Percentiles rank a stretch among this genome's conserved stretches.
These are phyloP conservation scores for Tricholoma hemisulphureum DNA, from an alignment of 768 basidiomycete species.

Conservation along the genomic window DNA sequence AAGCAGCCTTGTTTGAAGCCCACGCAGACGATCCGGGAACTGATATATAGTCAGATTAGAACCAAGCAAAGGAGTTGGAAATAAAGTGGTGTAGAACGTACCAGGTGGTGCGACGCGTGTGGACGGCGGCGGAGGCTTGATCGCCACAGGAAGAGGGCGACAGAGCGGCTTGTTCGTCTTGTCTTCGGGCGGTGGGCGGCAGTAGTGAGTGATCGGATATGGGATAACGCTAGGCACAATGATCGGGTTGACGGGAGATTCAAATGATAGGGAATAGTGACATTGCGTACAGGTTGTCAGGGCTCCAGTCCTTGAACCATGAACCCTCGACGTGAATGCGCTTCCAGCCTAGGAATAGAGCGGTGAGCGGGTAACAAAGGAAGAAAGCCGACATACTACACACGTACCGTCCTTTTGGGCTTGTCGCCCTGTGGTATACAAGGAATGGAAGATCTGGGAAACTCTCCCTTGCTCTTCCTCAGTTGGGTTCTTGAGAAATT, in stretches of 20 bases:
- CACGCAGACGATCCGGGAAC: slow-evolving; percentile 41
- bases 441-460: slow-evolving; percentile 42
- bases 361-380: neutral
- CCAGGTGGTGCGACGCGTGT: slow-evolving; percentile 21
- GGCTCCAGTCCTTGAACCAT: slow-evolving; percentile 44
- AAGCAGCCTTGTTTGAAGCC: slow-evolving; percentile 18
- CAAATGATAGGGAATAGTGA: neutral
- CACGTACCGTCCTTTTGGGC: slow-evolving; percentile 50
- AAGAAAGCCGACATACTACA: neutral
- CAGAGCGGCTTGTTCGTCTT: slow-evolving; percentile 44
- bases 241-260: neutral
- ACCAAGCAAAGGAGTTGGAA: neutral
- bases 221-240: slow-evolving; percentile 30
- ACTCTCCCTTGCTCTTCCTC: slow-evolving; percentile 36
- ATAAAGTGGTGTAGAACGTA: slow-evolving; percentile 10
- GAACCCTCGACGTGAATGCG: slow-evolving; percentile 37
- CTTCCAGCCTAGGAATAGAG: slow-evolving; percentile 45
- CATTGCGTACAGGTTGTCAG: slow-evolving; percentile 30
- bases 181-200: slow-evolving; percentile 40
- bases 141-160: slow-evolving; percentile 38
- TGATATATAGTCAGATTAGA: slow-evolving; percentile 8
- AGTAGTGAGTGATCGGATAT: slow-evolving; percentile 44
- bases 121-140: slow-evolving; percentile 32
- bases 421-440: slow-evolving; percentile 40
- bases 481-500: slow-evolving; percentile 41